phyloP scores from a whole-genome alignment of 345 rosid species.

The Aquilaria yunnanensis region DNA sequence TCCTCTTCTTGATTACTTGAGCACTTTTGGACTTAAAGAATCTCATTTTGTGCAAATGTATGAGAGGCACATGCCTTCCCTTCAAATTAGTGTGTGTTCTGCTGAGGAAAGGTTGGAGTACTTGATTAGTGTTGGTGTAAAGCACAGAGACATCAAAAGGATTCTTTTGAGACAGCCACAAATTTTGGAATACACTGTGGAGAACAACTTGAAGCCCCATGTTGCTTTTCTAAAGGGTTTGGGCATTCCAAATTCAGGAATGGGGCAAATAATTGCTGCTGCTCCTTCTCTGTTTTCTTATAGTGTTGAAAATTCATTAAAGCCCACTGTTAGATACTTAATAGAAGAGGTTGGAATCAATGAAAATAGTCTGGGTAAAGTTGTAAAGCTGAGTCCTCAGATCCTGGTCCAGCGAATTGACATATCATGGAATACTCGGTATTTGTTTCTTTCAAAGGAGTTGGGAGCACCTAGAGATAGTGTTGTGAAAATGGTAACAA shows the following conservation, averaged over 20 bases:
- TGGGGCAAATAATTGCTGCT: constrained; percentile 78
- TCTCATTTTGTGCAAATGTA: constrained; percentile 85
- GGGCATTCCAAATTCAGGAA: constrained; percentile 72
- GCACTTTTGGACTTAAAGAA: constrained; percentile 75
- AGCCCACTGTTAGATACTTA: constrained; percentile 86
- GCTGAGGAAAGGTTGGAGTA: constrained; percentile 89
- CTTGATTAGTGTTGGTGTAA: constrained; percentile 82
- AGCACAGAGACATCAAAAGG: constrained; percentile 73
- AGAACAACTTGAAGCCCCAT: constrained; percentile 75
- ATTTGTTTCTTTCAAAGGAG: constrained; percentile 80
- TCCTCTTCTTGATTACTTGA: constrained; percentile 81
- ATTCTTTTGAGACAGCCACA: constrained; percentile 94
- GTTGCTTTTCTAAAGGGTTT: constrained; percentile 69
- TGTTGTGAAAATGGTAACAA: constrained; percentile 86
- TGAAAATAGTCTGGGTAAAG: constrained; percentile 69
- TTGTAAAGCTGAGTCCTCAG: constrained; percentile 93
- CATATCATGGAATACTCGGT: constrained; percentile 86
- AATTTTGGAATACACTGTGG: constrained; percentile 79
- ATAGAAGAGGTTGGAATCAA: constrained; percentile 95
- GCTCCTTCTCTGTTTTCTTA: constrained; percentile 83
- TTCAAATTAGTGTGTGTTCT: constrained; percentile 66
- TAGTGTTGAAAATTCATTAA: constrained; percentile 84
- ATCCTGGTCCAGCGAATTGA: constrained; percentile 93
- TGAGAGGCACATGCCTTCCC: constrained; percentile 82
- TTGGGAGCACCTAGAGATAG: constrained; percentile 89